These are phyloP conservation scores for Phytophthora pisi DNA, from an alignment of 352 stramenopile genomes.

Conservation along the genomic window DNA sequence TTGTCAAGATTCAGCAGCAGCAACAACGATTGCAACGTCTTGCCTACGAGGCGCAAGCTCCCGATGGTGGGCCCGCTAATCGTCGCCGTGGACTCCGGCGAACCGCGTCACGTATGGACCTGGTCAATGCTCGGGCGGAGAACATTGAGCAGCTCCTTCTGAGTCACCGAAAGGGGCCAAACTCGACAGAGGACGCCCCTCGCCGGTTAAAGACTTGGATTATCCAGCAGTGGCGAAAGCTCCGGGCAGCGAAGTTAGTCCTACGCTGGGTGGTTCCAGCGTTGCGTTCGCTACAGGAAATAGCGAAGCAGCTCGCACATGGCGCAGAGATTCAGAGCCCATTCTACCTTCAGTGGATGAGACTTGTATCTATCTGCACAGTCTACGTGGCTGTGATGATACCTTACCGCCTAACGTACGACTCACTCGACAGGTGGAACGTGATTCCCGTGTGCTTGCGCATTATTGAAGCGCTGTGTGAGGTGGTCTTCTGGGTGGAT, in stretches of 20 bases:
- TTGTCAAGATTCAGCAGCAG: constrained; percentile 69
- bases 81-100: constrained; percentile 32
- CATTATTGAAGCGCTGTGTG: constrained; percentile 43
- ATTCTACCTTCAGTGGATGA: constrained; percentile 63
- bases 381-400: constrained; percentile 56
- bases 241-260: constrained; percentile 8
- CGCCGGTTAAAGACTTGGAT: constrained; percentile 18
- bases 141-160: constrained; percentile 62
- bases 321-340: constrained; percentile 62
- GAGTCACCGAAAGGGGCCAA: constrained; percentile 25
- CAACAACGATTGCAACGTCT: constrained; percentile 58
- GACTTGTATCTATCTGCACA: constrained; percentile 48
- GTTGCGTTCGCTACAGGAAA: background rate
- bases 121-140: constrained; percentile 53
- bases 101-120: constrained; percentile 45
- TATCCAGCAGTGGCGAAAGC: constrained; percentile 21
- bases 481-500: constrained; percentile 56
- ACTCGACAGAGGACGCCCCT: constrained; percentile 8
- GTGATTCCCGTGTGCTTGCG: constrained; percentile 41
- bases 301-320: constrained; percentile 33
- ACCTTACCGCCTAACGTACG: constrained; percentile 63
- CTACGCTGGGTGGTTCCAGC: constrained; percentile 15
- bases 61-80: constrained; percentile 18
- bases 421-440: constrained; percentile 52
- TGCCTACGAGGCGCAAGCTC: constrained; percentile 43